These are phyloP conservation scores for Colletotrichum navitas DNA, from an alignment of 2,329 filamentous ascomycete genomes.

Conservation along the genomic window DNA sequence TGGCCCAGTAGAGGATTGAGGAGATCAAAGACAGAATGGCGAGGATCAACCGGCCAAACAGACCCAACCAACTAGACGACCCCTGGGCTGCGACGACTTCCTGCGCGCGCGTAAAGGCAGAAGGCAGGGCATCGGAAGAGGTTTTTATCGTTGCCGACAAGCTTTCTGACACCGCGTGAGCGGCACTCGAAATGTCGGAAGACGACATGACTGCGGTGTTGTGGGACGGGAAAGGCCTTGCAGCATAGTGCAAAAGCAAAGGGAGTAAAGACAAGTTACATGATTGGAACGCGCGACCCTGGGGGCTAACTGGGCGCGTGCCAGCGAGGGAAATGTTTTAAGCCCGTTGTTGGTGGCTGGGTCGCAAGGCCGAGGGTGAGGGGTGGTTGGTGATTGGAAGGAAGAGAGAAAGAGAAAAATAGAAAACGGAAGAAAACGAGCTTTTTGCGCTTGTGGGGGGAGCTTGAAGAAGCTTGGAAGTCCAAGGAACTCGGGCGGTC, in stretches of 20 bases:
- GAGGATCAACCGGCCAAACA: constrained; percentile 68
- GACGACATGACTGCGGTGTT: constrained; percentile 53
- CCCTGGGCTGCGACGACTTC: constrained; percentile 54
- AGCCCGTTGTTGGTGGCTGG: constrained; percentile 36
- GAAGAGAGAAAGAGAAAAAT: constrained; percentile 33
- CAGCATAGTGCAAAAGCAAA: constrained; percentile 40
- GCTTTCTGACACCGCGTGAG: constrained; percentile 51
- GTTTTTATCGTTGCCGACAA: constrained; percentile 50
- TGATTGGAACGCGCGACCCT: constrained; percentile 27
- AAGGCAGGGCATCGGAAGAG: constrained; percentile 50
- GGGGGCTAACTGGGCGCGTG: constrained; percentile 28
- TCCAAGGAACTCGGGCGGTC: constrained; percentile 36
- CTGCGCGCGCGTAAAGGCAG: constrained; percentile 55
- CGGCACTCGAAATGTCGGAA: constrained; percentile 56
- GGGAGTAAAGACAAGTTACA: constrained; percentile 41
- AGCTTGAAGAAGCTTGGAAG: constrained; percentile 40
- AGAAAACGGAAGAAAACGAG: constrained; percentile 31
- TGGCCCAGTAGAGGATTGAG: constrained; percentile 78
- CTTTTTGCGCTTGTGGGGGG: constrained; percentile 31
- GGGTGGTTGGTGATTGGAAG: constrained; percentile 37
- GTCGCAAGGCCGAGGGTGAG: constrained; percentile 27
- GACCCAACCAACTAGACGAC: constrained; percentile 68
- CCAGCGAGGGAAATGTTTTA: constrained; percentile 30
- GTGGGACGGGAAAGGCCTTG: constrained; percentile 20
- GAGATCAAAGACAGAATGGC: constrained; percentile 68